These are phyloP conservation scores for Corylus americana DNA, from an alignment of 306 rosid genomes.

Conservation along the genomic window DNA sequence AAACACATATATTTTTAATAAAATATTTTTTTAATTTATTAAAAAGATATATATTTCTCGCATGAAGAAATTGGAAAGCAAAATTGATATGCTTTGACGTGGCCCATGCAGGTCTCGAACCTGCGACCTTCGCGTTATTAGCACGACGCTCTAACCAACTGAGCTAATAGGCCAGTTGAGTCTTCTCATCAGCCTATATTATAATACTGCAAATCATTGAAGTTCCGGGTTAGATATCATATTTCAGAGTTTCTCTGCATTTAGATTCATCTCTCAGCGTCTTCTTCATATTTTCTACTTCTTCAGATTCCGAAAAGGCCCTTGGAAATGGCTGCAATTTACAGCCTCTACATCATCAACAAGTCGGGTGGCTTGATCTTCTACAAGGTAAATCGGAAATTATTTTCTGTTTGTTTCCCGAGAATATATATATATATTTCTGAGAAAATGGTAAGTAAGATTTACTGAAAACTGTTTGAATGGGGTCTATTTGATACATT, in stretches of 20 bases:
- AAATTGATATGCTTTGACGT: too few species aligned
- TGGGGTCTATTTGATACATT: neutral
- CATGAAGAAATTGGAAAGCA: too few species aligned
- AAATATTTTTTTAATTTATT: too few species aligned
- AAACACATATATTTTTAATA: too few species aligned
- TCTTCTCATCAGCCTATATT: too few species aligned
- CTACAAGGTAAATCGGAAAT: constrained; percentile 58
- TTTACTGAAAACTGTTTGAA: neutral
- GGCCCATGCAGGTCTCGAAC: constrained; percentile 29
- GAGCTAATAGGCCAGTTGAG: constrained; percentile 25
- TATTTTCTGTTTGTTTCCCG: neutral
- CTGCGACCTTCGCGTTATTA: constrained; percentile 32
- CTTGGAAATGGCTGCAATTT: constrained; percentile 77
- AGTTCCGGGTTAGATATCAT: too few species aligned
- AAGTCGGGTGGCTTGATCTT: constrained; percentile 94
- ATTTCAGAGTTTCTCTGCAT: neutral
- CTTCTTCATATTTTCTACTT: neutral
- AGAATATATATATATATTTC: neutral
- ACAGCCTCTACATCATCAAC: constrained; percentile 88
- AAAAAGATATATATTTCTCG: too few species aligned
- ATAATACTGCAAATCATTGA: too few species aligned
- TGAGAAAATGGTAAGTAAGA: neutral
- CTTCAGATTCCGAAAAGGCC: constrained; percentile 28
- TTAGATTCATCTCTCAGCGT: neutral
- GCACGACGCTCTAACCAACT: constrained; percentile 23